phyloP scores from a whole-genome alignment of 2,329 filamentous ascomycete genomes.

The Zopfia rhizophila region DNA sequence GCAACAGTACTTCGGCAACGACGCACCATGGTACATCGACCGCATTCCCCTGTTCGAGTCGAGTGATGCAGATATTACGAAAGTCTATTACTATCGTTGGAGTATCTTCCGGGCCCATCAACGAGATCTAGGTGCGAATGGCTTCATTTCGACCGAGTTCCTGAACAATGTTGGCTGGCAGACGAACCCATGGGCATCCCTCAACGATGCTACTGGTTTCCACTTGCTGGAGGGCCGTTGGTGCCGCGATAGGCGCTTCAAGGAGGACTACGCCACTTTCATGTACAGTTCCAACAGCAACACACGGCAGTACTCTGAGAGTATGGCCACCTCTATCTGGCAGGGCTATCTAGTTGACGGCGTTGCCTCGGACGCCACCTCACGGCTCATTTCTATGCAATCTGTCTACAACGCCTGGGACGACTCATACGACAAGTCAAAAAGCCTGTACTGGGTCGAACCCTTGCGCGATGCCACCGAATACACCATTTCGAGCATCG shows the following conservation, averaged over 20 bases:
- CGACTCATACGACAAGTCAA: conserved; percentile 52
- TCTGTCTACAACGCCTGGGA: conserved; percentile 51
- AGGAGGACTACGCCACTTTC: conserved; percentile 56
- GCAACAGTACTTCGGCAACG: conserved; percentile 52
- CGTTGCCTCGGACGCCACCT: conserved; percentile 42
- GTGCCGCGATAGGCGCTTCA: conserved; percentile 57
- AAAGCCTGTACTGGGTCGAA: conserved; percentile 56
- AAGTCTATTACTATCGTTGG: conserved; percentile 61
- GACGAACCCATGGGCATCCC: conserved; percentile 53
- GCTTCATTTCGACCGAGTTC: conserved; percentile 59
- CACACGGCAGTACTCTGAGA: conserved; percentile 57
- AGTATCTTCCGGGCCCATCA: conserved; percentile 57
- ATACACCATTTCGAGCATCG: conserved; percentile 58
- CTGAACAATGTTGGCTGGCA: conserved; percentile 58
- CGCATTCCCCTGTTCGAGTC: conserved; percentile 55
- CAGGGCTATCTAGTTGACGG: conserved; percentile 56
- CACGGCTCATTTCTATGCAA: conserved; percentile 50
- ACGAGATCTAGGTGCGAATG: conserved; percentile 54
- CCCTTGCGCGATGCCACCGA: conserved; percentile 58
- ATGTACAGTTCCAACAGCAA: conserved; percentile 54
- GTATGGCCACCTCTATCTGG: conserved; percentile 55
- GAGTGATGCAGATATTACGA: conserved; percentile 49
- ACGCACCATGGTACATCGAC: conserved; percentile 53
- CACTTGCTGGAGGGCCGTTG: conserved; percentile 58
- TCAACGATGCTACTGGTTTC: conserved; percentile 59